phyloP scores from a whole-genome alignment of 306 rosid species.

The Citrullus mucosospermus region DNA sequence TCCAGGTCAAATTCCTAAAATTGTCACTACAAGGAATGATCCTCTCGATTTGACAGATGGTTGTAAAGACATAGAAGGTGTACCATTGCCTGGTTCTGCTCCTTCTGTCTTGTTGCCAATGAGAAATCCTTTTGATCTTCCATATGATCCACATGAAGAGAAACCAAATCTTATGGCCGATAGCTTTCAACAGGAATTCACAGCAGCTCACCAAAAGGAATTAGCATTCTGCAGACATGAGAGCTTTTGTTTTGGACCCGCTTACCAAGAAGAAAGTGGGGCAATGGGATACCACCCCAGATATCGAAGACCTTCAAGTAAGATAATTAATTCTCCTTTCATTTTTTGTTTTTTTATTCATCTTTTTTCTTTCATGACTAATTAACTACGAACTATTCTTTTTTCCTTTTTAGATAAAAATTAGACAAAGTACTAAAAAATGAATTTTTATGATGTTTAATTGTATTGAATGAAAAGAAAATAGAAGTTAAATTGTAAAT shows the following conservation, averaged over 20 bases:
- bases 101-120: conserved; percentile 40
- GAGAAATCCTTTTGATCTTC: conserved; percentile 62
- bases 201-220: conserved; percentile 27
- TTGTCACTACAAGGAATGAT: conserved; percentile 16
- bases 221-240: conserved; percentile 45
- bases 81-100: conserved; percentile 67
- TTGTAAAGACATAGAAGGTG: conserved; percentile 20
- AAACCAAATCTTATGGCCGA: conserved; percentile 44
- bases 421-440: not conserved
- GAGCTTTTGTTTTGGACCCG: conserved; percentile 44
- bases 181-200: conserved; percentile 49
- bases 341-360: not conserved
- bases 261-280: conserved; percentile 13
- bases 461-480: not conserved
- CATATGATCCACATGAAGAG: conserved; percentile 62
- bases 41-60: conserved; percentile 12
- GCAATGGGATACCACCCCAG: conserved; percentile 20
- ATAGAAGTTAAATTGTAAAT: not conserved
- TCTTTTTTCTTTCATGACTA: not conserved
- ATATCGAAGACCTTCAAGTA: conserved; percentile 34
- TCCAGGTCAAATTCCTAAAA: conserved; percentile 33
- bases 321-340: not conserved
- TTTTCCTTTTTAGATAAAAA: not conserved
- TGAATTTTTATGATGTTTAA: not conserved
- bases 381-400: not conserved